phyloP scores from a whole-genome alignment of 2,329 filamentous ascomycete species.

The Exophiala spinifera region DNA sequence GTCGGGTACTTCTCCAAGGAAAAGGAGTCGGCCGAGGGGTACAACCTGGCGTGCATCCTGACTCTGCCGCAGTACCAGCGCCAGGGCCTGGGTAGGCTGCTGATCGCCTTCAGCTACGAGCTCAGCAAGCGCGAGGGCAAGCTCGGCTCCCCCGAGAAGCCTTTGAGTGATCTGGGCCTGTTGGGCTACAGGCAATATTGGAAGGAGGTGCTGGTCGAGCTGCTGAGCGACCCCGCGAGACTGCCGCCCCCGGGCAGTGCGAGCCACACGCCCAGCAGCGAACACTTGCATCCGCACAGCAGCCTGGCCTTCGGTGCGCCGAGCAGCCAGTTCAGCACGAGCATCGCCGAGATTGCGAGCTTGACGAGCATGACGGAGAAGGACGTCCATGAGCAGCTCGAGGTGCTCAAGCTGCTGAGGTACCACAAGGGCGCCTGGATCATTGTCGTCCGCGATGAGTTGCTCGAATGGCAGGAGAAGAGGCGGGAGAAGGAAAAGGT shows the following conservation, averaged over 20 bases:
- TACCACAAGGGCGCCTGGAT: conserved; percentile 98
- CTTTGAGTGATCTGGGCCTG: conserved; percentile 86
- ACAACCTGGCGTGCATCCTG: conserved; percentile 97
- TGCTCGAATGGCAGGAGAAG: conserved; percentile 66
- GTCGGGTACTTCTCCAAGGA: conserved; percentile 99
- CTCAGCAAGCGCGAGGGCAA: conserved; percentile 93
- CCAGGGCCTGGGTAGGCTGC: conserved; percentile 84
- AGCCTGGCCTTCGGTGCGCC: conserved; percentile 16
- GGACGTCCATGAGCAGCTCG: conserved; percentile 91
- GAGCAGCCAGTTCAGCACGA: conserved; percentile 50
- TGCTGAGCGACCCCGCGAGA: conserved; percentile 71
- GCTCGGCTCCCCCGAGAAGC: conserved; percentile 93
- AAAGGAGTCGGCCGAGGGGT: conserved; percentile 93
- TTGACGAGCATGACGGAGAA: conserved; percentile 92
- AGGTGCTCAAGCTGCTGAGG: conserved; percentile 89
- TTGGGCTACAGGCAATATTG: conserved; percentile 96
- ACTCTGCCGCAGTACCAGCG: conserved; percentile 95
- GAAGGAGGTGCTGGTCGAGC: conserved; percentile 89
- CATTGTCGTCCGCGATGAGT: conserved; percentile 82
- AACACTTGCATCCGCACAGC: conserved; percentile 26
- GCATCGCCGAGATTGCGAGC: conserved; percentile 78
- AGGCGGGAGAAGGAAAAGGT: conserved; percentile 75
- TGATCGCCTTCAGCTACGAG: conserved; percentile 98
- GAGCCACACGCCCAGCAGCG: conserved; percentile 24
- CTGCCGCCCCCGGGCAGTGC: conserved; percentile 30